A percentile compares a stretch with the other conserved stretches of the same genome.
Conservation (phyloP, 2,329 filamentous ascomycete genomes). For the Scedosporium dehoogii region DNA sequence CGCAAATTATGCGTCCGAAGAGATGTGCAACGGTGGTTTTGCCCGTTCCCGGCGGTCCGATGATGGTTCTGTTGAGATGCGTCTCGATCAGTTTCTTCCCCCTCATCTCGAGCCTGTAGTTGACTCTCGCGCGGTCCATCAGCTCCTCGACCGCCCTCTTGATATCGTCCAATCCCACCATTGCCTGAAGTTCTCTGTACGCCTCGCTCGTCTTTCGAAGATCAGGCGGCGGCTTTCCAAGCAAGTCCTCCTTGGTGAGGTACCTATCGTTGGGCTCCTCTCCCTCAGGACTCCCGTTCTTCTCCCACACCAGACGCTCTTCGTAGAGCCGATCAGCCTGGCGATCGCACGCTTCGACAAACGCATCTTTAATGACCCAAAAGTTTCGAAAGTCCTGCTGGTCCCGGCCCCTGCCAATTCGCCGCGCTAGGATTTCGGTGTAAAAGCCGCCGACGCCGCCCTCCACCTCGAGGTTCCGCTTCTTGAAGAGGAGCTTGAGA, state of each 20-base stretch:
- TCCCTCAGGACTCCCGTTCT: background rate
- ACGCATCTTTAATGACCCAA: background rate
- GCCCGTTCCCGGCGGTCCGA: conserved; percentile 64
- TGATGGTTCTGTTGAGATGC: conserved; percentile 57
- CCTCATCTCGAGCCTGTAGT: conserved; percentile 55
- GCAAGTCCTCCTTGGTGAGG: conserved; percentile 56
- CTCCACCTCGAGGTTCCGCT: background rate
- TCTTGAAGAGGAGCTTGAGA: background rate
- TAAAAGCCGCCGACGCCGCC: background rate
- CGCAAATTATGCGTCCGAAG: conserved; percentile 58
- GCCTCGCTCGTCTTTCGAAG: conserved; percentile 41
- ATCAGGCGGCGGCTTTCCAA: conserved; percentile 54
- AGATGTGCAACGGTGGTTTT: conserved; percentile 69
- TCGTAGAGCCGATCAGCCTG: background rate
- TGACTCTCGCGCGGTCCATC: conserved; percentile 50
- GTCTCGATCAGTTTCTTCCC: conserved; percentile 51
- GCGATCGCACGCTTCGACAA: background rate
- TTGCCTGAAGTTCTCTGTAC: conserved; percentile 45
- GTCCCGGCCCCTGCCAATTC: background rate
- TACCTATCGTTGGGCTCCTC: background rate
- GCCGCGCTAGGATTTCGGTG: background rate
- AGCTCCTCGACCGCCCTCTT: conserved; percentile 50
- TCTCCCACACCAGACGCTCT: background rate
- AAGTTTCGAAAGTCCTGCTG: background rate
- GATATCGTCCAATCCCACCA: conserved; percentile 52